Evolutionary conservation across 2,329 filamentous ascomycete genomes (phyloP).

Genomic region (Colletotrichum sidae): DNA sequence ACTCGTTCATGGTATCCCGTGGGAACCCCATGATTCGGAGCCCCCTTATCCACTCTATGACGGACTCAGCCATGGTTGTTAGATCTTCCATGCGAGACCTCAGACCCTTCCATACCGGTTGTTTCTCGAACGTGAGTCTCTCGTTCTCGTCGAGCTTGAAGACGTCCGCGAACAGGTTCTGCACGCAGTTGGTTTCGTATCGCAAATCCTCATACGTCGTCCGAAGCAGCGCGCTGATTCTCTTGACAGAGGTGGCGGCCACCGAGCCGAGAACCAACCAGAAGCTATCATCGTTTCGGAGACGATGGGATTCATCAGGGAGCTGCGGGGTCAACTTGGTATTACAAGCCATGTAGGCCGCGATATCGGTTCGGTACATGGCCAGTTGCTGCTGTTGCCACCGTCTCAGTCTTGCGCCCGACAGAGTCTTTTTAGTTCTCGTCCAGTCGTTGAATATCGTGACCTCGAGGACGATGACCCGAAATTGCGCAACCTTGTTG

Average conservation of each 20-base stretch:
- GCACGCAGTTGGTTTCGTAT: slow-evolving; percentile 2
- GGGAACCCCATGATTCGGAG: background rate
- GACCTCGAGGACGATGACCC: background rate
- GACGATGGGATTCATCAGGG: background rate
- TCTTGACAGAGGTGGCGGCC: background rate
- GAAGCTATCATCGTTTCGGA: background rate
- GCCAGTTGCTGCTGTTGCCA: background rate
- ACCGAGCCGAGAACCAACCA: slow-evolving; percentile 2
- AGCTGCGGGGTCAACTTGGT: background rate
- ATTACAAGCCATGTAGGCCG: background rate
- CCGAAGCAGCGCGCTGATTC: slow-evolving; percentile 1
- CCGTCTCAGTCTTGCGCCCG: background rate
- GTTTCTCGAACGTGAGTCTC: background rate
- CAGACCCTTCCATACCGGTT: background rate
- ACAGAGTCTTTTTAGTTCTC: no score
- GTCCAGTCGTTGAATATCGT: background rate
- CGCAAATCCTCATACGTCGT: background rate
- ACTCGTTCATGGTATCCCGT: background rate
- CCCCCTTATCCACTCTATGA: background rate
- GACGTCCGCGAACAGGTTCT: slow-evolving; percentile 4
- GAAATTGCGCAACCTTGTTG: background rate
- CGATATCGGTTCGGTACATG: background rate
- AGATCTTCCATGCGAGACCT: background rate
- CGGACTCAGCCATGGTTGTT: background rate
- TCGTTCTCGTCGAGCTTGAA: slow-evolving; percentile 13